phyloP scores from a whole-genome alignment of 768 basidiomycete species.

The Mycena albidolilacea region DNA sequence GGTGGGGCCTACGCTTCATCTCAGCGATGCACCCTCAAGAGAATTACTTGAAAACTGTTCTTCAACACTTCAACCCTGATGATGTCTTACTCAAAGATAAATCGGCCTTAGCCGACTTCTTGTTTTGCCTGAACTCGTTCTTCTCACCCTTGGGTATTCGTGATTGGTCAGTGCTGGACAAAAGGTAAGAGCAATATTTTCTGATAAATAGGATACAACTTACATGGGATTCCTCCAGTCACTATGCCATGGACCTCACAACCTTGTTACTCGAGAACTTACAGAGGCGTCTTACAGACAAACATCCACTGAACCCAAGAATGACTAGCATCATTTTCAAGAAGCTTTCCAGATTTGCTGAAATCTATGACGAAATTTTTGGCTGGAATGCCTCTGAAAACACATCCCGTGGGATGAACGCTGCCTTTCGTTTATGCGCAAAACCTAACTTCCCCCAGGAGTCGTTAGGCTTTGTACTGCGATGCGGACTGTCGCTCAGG shows the following conservation, averaged over 20 bases:
- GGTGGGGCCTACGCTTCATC: constrained; percentile 4
- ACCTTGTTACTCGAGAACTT: constrained; percentile 5
- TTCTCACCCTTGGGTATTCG: constrained; percentile 1
- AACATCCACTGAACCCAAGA: constrained; percentile 6
- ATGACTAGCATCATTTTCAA: not conserved
- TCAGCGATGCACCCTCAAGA: constrained; percentile 1
- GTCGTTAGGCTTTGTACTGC: constrained; percentile 5
- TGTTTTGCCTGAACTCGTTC: constrained; percentile 2
- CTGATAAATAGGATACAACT: not conserved
- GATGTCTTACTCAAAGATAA: not conserved
- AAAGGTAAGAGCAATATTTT: not conserved
- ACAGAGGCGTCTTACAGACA: constrained; percentile 1
- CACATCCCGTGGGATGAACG: not conserved
- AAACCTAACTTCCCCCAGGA: not conserved
- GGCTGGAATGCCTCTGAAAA: not conserved
- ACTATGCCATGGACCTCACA: constrained; percentile 1
- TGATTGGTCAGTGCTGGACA: constrained; percentile 7
- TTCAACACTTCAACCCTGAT: constrained; percentile 5
- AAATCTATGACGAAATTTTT: constrained; percentile 3
- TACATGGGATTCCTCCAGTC: constrained; percentile 4
- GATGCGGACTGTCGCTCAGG: constrained; percentile 3
- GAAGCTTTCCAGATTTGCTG: constrained; percentile 4
- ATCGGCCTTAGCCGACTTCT: constrained; percentile 3
- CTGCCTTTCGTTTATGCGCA: not conserved
- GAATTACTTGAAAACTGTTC: constrained; percentile 1